These are phyloP conservation scores for Irpex sp. DNA, from an alignment of 1,284 basidiomycete species.

Conservation along the genomic window DNA sequence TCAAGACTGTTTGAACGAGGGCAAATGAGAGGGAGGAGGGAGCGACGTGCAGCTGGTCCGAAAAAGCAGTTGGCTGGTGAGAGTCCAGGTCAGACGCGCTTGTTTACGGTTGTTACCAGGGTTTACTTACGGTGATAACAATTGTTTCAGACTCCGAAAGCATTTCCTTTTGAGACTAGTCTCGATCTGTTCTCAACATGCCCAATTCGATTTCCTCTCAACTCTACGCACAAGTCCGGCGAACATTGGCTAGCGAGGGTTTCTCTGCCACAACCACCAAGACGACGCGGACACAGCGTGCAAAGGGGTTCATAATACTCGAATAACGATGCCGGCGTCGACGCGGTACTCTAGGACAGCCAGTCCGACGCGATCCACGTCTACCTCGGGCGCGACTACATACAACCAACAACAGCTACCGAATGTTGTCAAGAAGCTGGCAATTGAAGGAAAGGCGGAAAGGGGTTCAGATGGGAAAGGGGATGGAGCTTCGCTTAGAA, in stretches of 20 bases:
- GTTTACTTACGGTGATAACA: not conserved
- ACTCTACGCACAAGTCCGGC: not conserved
- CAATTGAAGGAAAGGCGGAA: constrained; percentile 70
- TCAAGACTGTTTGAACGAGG: not conserved
- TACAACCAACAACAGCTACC: constrained; percentile 40
- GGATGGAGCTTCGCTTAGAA: constrained; percentile 62
- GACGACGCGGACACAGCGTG: not conserved
- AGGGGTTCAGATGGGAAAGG: constrained; percentile 56
- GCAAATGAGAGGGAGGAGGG: not conserved
- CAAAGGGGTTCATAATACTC: not conserved
- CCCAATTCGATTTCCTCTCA: not conserved
- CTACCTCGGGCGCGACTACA: constrained; percentile 29
- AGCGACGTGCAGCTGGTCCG: constrained; percentile 2
- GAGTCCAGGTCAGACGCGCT: not conserved
- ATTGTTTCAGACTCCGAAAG: constrained; percentile 3
- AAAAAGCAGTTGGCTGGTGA: constrained; percentile 2
- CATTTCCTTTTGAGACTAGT: not conserved
- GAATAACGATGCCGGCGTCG: constrained; percentile 21
- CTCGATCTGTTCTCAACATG: not conserved
- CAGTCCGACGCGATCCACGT: constrained; percentile 36
- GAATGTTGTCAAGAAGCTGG: constrained; percentile 70
- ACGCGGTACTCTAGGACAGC: constrained; percentile 33
- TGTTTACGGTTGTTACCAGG: not conserved
- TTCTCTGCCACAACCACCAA: not conserved
- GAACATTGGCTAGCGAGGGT: not conserved